Evolutionary conservation across 2,329 filamentous ascomycete genomes (phyloP).

Genomic region (Trichoderma semiorbis): DNA sequence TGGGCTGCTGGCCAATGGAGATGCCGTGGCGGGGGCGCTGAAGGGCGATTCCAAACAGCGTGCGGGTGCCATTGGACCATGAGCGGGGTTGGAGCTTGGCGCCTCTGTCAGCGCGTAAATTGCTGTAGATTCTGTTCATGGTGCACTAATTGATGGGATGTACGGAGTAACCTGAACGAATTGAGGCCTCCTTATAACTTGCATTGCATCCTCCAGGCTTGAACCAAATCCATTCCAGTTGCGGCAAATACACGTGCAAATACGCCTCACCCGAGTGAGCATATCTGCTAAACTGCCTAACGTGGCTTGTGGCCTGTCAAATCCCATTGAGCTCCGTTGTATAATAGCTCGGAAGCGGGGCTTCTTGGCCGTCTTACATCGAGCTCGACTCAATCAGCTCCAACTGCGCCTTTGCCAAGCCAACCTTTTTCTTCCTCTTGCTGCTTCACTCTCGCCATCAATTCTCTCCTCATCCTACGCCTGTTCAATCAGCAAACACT

Average conservation of each 20-base stretch:
- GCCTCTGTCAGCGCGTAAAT: background rate
- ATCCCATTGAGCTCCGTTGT: background rate
- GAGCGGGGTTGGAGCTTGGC: conserved; percentile 3
- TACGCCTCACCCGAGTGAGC: background rate
- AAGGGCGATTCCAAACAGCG: conserved; percentile 7
- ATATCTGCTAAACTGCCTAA: background rate
- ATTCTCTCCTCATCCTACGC: background rate
- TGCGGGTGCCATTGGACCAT: background rate
- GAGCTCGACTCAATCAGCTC: conserved; percentile 2
- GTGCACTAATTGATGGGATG: no score
- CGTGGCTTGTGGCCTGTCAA: background rate
- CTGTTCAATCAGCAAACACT: background rate
- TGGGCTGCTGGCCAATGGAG: conserved; percentile 6
- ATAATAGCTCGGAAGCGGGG: background rate
- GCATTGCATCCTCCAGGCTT: background rate
- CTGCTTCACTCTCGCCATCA: background rate
- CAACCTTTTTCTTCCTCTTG: background rate
- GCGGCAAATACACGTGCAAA: background rate
- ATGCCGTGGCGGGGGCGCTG: background rate
- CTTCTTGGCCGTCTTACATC: conserved; percentile 3
- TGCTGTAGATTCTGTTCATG: background rate
- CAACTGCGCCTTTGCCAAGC: background rate
- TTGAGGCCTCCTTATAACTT: background rate
- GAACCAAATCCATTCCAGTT: background rate
- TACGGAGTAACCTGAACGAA: no score